Evolutionary conservation across 768 basidiomycete genomes (phyloP), one percentile per base, ranked within the genome.

Genomic region (Pleurotus giganteus): DNA sequence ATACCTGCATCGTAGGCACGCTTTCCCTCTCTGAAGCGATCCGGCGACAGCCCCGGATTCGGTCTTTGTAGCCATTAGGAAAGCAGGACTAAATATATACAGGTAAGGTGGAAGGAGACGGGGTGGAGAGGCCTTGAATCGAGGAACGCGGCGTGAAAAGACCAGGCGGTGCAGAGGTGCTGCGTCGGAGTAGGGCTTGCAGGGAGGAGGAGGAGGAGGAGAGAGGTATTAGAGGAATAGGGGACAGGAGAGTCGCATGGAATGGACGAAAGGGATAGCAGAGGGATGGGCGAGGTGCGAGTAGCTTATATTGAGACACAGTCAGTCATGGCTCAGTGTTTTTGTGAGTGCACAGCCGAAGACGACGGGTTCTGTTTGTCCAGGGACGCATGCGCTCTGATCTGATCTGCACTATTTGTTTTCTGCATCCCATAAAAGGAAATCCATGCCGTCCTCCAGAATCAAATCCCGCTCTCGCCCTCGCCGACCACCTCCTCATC

Each of bases 1-100:
- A 54, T 58, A 84, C 85, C 85, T 83, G 82, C 85, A 87, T 71
- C 85, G 77, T 50, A 87, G 74, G 73, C 85, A 87, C 50, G 85
- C 85, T 69, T 85, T 86, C 31, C 85, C 85, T 60, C 85, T 73
- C 70, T 86, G 85, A 19, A 87, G 70, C 58, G 84, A 76, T 39
- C 68, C 66, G 55, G 39, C 21, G 36, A 61, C 66, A 53, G 69
- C 68, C 53, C 74, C 73, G 42, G 67, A 57, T 51, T 67, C 59
- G 45, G 72, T 70, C 65, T 78, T 80, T 64, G 78, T 79, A 66
- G 78, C 75, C 78, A 81, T 82, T 71, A 74, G 63, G 60, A 64
- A 70, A 66, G 61, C 59, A 58, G 63, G 66, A 67, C 63, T 69
- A 70, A 62, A 66, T 63, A 60, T 68, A 62, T 61, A 65, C 64